Base-by-base conservation (phyloP, 129 eudicot genomes). In the Tagetes erecta region DNA sequence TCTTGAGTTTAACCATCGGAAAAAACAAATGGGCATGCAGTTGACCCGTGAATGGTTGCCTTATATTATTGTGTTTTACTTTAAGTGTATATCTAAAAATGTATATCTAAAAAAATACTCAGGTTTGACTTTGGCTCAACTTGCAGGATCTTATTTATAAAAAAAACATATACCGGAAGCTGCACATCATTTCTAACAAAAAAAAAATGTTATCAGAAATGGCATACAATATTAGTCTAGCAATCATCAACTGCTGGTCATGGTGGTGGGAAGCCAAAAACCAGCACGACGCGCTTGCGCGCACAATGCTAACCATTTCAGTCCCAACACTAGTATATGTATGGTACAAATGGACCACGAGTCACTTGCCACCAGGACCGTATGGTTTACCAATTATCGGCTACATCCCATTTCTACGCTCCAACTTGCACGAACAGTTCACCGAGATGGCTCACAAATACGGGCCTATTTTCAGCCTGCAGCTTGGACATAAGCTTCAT, bases 231-330 rank as follows among this genome's bases (percentile, higher is more conserved):
- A 49, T 63, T 0, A 38, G 51, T 49, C 3, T 38, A 40, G 51
- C 67, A 10, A 63, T 78, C 49, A 71, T 8, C 6, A 71, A 10
- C 77, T 78, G 3, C 5, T 71, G 82, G 78, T 71, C 67, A 35
- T 78, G 82, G 82, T 71, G 82, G 82, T 78, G 82, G 82, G 57
- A 78, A 40, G 78, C 51, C 39, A 67, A 71, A 5, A 78, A 64
- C 51, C 49, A 71, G 35, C 41, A 14, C 0, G 82, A 78, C 59
- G 42, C 41, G 0, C 40, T 78, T 34, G 59, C 82, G n/a, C 78
- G 82, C 5, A 44, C 60, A 2, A 41, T 79, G 10, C 73, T 79
- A 9, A 79, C 82, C 0, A 42, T 78, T n/a, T 14, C n/a, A 8
- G 62, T 78, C 12, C 78, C 51, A 2, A 6, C 52, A 51, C 13